These are phyloP conservation scores for Cladorrhinum samala DNA, from an alignment of 495 filamentous ascomycete species.

Conservation along the genomic window DNA sequence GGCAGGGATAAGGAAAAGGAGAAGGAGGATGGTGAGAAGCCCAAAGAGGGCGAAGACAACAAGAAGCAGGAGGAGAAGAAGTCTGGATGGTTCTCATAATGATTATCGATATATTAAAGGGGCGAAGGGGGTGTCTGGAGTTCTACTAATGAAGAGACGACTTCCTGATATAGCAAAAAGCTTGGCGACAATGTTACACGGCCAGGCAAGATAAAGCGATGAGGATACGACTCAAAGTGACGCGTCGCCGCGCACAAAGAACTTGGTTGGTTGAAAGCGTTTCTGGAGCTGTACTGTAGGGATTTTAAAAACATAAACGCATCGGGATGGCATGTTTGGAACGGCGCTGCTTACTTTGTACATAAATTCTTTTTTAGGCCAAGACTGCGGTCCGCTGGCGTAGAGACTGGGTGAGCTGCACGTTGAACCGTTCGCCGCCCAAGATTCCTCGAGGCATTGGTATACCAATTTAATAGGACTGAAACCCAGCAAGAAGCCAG, in stretches of 20 bases:
- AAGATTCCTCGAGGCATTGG: not conserved
- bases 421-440: slow-evolving; percentile 12
- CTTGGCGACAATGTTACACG: not conserved
- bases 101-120: too few relatives aligned
- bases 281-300: not conserved
- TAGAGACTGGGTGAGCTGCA: not conserved
- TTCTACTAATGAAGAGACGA: slow-evolving; percentile 16
- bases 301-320: not conserved
- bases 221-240: too few relatives aligned
- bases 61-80: slow-evolving; percentile 12
- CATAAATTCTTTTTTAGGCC: slow-evolving; percentile 9
- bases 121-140: slow-evolving; percentile 3
- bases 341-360: slow-evolving; percentile 6
- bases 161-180: slow-evolving; percentile 2
- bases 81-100: slow-evolving; percentile 13
- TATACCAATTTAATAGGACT: not conserved
- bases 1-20: slow-evolving; percentile 14
- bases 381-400: slow-evolving; percentile 3
- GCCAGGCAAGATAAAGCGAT: not conserved
- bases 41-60: slow-evolving; percentile 7
- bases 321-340: slow-evolving; percentile 9
- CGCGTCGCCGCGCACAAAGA: too few relatives aligned
- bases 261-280: too few relatives aligned
- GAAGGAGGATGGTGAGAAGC: slow-evolving; percentile 8
- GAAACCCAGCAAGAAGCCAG: not conserved